Evolutionary conservation across 805 yeast genomes (phyloP), one percentile per base, ranked within the genome.

Genomic region (Candida pseudofarinosa): DNA sequence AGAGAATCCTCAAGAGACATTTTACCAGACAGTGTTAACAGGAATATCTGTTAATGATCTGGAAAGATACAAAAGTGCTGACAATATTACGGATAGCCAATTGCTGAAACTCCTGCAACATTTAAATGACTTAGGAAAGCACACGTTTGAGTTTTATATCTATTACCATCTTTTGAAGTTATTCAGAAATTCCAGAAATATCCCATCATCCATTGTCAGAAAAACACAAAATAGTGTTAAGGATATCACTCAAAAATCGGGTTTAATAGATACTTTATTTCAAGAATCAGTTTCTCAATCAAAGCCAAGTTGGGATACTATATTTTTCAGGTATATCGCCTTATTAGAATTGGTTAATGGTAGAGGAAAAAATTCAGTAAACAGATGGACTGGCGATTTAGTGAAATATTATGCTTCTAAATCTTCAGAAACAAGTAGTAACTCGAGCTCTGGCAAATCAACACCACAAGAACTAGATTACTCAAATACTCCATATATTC

Each of bases 71-170:
- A n/a, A n/a, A n/a, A n/a, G n/a, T n/a, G n/a, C n/a, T n/a, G n/a
- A n/a, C n/a, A n/a, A n/a, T n/a, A n/a, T n/a, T n/a, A n/a, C n/a
- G n/a, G n/a, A n/a, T n/a, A n/a, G n/a, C n/a, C n/a, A n/a, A n/a
- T n/a, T n/a, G n/a, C n/a, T n/a, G n/a, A n/a, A n/a, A n/a, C n/a
- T n/a, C n/a, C n/a, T n/a, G n/a, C n/a, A 10, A 10, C 10, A 23
- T 10, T 23, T 23, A 23, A 23, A 23, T 7, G 28, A 23, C 28
- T 23, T 23, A 7, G 48, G 48, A 12, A 45, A 26, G 19, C 31
- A 41, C 12, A 14, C 44, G 3, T 42, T 41, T 20, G 48, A 45
- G 18, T 45, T 45, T 19, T 35, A 45, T 26, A 19, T 39, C 4
- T 31, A 38, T 3, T 16, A 35, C 4, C 17, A 19, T 26, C n/a